These are phyloP conservation scores for Leishmania braziliensis DNA, from an alignment of 208 protist genomes.

Conservation along the genomic window DNA sequence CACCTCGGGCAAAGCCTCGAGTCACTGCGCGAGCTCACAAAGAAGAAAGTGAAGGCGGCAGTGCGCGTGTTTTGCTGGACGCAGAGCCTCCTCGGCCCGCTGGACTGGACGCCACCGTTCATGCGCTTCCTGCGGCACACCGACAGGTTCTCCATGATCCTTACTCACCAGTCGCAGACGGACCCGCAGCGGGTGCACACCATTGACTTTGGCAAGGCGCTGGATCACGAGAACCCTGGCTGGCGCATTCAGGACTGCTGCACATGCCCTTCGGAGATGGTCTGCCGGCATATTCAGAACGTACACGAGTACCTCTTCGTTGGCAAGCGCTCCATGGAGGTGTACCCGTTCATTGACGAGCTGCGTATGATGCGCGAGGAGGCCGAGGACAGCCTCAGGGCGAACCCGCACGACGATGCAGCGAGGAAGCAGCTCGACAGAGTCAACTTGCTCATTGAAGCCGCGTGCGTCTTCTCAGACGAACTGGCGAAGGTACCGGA, in stretches of 20 bases:
- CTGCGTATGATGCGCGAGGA: slow-evolving; percentile 65
- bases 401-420: slow-evolving; percentile 32
- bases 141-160: slow-evolving; percentile 69
- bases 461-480: slow-evolving; percentile 73
- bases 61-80: slow-evolving; percentile 74
- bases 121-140: slow-evolving; percentile 80
- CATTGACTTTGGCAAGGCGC: slow-evolving; percentile 72
- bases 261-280: slow-evolving; percentile 63
- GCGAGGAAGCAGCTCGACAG: slow-evolving; percentile 36
- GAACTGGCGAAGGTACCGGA: slow-evolving; percentile 62
- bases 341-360: slow-evolving; percentile 77
- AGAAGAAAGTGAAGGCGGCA: slow-evolving; percentile 66
- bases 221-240: slow-evolving; percentile 42
- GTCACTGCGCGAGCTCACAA: slow-evolving; percentile 55
- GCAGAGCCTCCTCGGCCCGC: slow-evolving; percentile 53
- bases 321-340: slow-evolving; percentile 64
- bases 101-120: slow-evolving; percentile 76
- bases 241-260: slow-evolving; percentile 79
- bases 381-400: slow-evolving; percentile 44
- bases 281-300: slow-evolving; percentile 90
- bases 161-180: slow-evolving; percentile 76
- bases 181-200: slow-evolving; percentile 55
- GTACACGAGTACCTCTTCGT: slow-evolving; percentile 88
- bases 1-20: slow-evolving; percentile 59
- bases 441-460: slow-evolving; percentile 53